phyloP scores from a whole-genome alignment of 2,329 filamentous ascomycete genomes.

The Xylaria sp. region DNA sequence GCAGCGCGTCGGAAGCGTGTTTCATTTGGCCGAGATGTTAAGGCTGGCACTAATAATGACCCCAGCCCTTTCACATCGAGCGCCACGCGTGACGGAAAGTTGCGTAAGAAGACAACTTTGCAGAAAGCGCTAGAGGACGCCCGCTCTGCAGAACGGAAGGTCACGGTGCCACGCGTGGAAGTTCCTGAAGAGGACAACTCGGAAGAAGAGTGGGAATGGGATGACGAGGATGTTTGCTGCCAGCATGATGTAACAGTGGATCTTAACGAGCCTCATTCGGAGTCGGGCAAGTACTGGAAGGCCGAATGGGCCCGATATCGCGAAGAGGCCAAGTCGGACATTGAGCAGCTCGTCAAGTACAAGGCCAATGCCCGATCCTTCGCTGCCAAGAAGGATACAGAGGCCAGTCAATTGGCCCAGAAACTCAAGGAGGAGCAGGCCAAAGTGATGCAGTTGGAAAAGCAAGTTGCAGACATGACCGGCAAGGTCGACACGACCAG shows the following conservation, averaged over 20 bases:
- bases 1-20: conserved; percentile 58
- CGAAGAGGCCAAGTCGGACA: conserved; percentile 64
- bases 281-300: conserved; percentile 77
- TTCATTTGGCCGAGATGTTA: conserved; percentile 57
- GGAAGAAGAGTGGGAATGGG: conserved; percentile 54
- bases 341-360: conserved; percentile 73
- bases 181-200: conserved; percentile 34
- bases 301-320: conserved; percentile 70
- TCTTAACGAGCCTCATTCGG: conserved; percentile 66
- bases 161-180: conserved; percentile 20
- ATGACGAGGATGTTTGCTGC: conserved; percentile 46
- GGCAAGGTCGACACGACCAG: conserved; percentile 44
- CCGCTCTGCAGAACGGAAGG: conserved; percentile 22
- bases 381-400: conserved; percentile 69
- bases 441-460: conserved; percentile 60
- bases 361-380: conserved; percentile 75
- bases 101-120: conserved; percentile 26
- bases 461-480: conserved; percentile 55
- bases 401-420: conserved; percentile 60
- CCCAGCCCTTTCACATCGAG: conserved; percentile 21
- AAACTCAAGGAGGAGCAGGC: conserved; percentile 64
- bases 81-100: conserved; percentile 13
- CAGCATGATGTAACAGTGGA: conserved; percentile 63
- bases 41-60: conserved; percentile 33
- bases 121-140: conserved; percentile 31